Percentiles rank a stretch among this genome's conserved stretches.
Conservation (phyloP, 371 early-diverging fungal genomes). For the Gilbertella persicaria region DNA sequence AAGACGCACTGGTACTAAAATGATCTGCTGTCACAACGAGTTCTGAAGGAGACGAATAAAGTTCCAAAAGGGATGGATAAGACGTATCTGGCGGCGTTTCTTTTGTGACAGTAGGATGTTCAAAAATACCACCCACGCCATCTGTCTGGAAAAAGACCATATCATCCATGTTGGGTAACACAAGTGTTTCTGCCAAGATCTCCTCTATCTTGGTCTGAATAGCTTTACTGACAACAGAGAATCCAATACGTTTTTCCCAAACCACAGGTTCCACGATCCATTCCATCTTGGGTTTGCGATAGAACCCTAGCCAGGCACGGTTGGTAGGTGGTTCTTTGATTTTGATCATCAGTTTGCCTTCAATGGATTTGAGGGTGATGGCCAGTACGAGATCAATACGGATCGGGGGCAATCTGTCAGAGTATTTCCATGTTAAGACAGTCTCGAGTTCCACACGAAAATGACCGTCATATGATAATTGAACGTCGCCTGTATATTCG, state of each 20-base stretch:
- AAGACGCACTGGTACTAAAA: conserved; percentile 10
- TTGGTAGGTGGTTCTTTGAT: conserved; percentile 86
- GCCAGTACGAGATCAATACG: conserved; percentile 78
- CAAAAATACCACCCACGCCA: conserved; percentile 68
- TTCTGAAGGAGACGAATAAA: conserved; percentile 26
- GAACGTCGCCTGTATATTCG: conserved; percentile 71
- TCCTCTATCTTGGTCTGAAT: conserved; percentile 85
- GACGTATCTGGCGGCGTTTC: conserved; percentile 4
- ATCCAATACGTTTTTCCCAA: conserved; percentile 79
- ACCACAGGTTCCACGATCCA: conserved; percentile 84
- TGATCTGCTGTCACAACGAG: conserved; percentile 21
- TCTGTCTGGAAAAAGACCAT: conserved; percentile 70
- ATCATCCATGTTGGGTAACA: conserved; percentile 93
- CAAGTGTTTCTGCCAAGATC: conserved; percentile 76
- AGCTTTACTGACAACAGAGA: conserved; percentile 77
- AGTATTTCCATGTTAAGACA: conserved; percentile 41
- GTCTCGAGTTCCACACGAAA: conserved; percentile 74
- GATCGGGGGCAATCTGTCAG: conserved; percentile 62
- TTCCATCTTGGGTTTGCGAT: conserved; percentile 75
- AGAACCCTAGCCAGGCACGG: conserved; percentile 88
- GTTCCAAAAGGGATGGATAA: conserved; percentile 22
- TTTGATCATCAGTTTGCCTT: conserved; percentile 76
- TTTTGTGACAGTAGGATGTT: too few relatives aligned
- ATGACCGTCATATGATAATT: conserved; percentile 79
- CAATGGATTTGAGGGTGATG: conserved; percentile 64